Base-by-base conservation (phyloP, 371 early-diverging fungal species). In the Zopfochytrium polystomum region DNA sequence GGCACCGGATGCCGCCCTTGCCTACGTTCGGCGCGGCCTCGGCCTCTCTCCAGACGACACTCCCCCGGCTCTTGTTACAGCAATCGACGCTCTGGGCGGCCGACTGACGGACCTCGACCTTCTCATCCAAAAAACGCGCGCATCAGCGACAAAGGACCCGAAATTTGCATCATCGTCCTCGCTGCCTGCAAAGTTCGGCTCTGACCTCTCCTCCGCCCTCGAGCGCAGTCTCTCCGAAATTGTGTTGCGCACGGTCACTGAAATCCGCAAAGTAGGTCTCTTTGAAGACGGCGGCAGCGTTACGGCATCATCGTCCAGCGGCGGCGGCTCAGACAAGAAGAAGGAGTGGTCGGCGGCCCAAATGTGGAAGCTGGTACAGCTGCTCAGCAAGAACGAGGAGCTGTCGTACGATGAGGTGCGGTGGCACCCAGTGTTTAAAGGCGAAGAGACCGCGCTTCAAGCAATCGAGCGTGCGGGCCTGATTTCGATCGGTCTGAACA, bases 401-500 rank as follows among this genome's bases (percentile, higher is more conserved):
- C 87, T 73, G 9, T 61, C 73, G 45, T 93, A 87, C 66, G 92
- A 93, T 75, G 85, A 84, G 45, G 68, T 93, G 52, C 84, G 85
- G 66, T 86, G 82, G 73, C 82, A 85, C 31, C 73, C 88, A 15
- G 70, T 89, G 44, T 95, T 95, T 74, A 85, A 84, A 33, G 89
- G 90, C 13, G 83, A 85, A 31, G 91, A 91, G 34, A 75, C 67
- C 2, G 80, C 93, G 1, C 71, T 94, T 18, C 78, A 82, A 62
- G 89, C 84, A 1, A 87, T 95, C 87, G 93, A 93, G 64, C 80
- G 89, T 42, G 88, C 91, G 15, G 92, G 92, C 55, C 74, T 95
- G 30, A 90, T 95, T 55, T 76, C 79, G 0, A 80, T 93, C 56
- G 60, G 69, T 2, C 85, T 90, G 45, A 75, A 85, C 54, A 81